These are phyloP conservation scores for Penicillium atrosanguineum DNA, from an alignment of 495 filamentous ascomycete genomes.

Conservation along the genomic window DNA sequence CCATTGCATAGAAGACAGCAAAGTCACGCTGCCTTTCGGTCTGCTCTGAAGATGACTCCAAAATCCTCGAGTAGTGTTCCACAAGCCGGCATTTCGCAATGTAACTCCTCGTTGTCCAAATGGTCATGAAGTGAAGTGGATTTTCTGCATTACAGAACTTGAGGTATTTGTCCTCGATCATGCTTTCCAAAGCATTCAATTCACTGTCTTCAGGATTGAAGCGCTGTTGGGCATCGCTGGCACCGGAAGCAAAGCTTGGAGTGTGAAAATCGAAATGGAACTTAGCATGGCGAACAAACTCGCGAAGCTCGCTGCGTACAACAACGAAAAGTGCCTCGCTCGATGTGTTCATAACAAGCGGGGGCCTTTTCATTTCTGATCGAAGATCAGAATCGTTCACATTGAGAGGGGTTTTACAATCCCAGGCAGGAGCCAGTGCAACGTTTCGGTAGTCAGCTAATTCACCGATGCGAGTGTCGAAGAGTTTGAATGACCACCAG, in stretches of 20 bases:
- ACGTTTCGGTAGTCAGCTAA: conserved; percentile 35
- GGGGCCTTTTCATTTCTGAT: conserved; percentile 46
- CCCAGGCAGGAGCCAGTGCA: conserved; percentile 51
- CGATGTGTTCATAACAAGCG: conserved; percentile 28
- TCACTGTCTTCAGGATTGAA: conserved; percentile 20
- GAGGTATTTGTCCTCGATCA: conserved; percentile 49
- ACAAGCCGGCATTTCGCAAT: conserved; percentile 47
- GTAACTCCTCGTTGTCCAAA: conserved; percentile 45
- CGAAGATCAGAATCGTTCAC: conserved; percentile 55
- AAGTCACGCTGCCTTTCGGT: conserved; percentile 36
- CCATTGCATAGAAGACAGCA: conserved; percentile 38
- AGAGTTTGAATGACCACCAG: conserved; percentile 56
- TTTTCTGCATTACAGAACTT: conserved; percentile 36
- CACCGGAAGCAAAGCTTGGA: conserved; percentile 42
- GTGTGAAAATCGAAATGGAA: conserved; percentile 53
- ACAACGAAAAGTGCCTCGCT: conserved; percentile 54
- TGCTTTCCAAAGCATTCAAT: conserved; percentile 38
- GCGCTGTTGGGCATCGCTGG: conserved; percentile 20
- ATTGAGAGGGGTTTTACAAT: conserved; percentile 53
- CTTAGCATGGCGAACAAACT: conserved; percentile 43
- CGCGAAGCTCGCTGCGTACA: conserved; percentile 46
- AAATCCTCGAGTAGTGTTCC: conserved; percentile 40
- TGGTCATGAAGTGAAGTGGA: conserved; percentile 40
- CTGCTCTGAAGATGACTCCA: conserved; percentile 13
- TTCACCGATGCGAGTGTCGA: conserved; percentile 52